phyloP scores from a whole-genome alignment of 169 alveolate species.

The Eimeria praecox region DNA sequence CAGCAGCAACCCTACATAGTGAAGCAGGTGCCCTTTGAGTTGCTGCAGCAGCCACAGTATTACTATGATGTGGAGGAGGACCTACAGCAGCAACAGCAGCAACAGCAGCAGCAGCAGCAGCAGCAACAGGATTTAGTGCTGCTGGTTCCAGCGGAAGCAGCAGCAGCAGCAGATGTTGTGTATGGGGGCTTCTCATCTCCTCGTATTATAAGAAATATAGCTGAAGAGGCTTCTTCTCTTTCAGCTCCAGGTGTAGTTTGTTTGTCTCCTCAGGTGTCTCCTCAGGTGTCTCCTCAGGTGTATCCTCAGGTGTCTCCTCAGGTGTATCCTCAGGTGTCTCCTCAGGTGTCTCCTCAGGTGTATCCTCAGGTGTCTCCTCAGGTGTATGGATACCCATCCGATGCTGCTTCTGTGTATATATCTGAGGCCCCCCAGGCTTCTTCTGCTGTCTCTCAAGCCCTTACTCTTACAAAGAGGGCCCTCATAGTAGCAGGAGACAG shows the following conservation, averaged over 20 bases:
- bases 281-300: too few relatives aligned
- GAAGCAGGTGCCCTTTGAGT: neutral
- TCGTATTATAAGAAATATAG: too few relatives aligned
- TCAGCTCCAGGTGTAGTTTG: too few relatives aligned
- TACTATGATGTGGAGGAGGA: neutral
- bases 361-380: neutral
- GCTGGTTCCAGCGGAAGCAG: neutral
- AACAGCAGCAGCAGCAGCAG: neutral
- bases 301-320: neutral
- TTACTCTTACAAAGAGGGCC: neutral
- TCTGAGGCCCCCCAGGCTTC: neutral
- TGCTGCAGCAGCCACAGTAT: neutral
- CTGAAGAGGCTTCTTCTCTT: too few relatives aligned
- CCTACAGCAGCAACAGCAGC: constrained; percentile 34
- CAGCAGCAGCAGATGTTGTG: neutral
- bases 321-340: neutral
- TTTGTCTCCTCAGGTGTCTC: too few relatives aligned
- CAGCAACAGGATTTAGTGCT: too few relatives aligned
- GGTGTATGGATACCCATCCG: neutral
- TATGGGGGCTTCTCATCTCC: neutral
- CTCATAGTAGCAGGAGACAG: constrained; percentile 34
- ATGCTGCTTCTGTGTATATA: neutral
- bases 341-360: neutral
- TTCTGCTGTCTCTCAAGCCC: neutral
- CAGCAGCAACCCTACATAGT: neutral